These are phyloP conservation scores for Aethionema arabicum DNA, from an alignment of 345 rosid genomes.

Conservation along the genomic window DNA sequence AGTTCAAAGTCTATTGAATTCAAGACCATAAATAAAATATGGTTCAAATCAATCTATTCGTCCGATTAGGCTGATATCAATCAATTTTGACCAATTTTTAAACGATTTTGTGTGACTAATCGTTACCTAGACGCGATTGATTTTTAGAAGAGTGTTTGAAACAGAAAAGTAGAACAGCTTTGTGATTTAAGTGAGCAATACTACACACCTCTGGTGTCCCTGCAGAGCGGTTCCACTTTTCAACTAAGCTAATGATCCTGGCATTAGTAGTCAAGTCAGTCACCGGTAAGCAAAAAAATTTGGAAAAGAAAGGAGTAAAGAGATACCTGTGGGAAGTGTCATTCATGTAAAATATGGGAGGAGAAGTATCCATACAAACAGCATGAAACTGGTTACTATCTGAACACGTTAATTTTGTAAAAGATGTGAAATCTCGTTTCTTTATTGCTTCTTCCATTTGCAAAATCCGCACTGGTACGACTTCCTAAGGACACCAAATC, in stretches of 20 bases:
- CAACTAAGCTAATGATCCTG: conserved; percentile 84
- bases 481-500: conserved; percentile 47
- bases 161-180: neutral
- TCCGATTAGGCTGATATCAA: too few relatives aligned
- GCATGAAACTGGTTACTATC: conserved; percentile 99
- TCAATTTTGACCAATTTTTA: too few relatives aligned
- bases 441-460: conserved; percentile 89
- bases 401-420: conserved; percentile 72
- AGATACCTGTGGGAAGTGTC: conserved; percentile 92
- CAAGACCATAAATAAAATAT: neutral
- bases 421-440: conserved; percentile 67
- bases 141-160: too few relatives aligned
- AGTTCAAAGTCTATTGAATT: too few relatives aligned
- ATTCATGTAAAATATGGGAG: conserved; percentile 98
- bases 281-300: neutral
- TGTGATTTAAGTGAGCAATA: neutral
- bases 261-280: conserved; percentile 15
- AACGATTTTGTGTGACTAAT: too few relatives aligned
- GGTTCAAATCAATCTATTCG: neutral
- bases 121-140: too few relatives aligned
- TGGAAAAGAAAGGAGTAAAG: neutral
- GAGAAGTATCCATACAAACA: conserved; percentile 85
- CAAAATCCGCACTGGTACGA: conserved; percentile 73
- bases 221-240: conserved; percentile 78
- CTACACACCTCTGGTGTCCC: conserved; percentile 73